Base-by-base conservation (phyloP, 164 flowering plant species). In the Magnolia kwangsiensis region DNA sequence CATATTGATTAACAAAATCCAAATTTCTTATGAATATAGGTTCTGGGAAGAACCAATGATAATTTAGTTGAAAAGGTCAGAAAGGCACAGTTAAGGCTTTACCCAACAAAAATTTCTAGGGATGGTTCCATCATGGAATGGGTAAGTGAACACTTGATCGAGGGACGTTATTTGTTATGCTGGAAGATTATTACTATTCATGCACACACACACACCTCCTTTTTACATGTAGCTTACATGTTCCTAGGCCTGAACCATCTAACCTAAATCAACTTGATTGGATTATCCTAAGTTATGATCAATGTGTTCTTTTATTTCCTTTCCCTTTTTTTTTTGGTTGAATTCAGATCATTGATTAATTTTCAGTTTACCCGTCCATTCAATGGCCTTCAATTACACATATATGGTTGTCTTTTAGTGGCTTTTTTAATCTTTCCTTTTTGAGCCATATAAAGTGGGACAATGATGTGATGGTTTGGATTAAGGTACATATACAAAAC, bases 81-180 rank as follows among this genome's bases (percentile, higher is more conserved):
- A 24, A 78, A 81, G 74, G 93, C 99, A 81, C 88, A 83, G 71
- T 76, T 82, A 69, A 88, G 78, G 76, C 92, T 95, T 58, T 70
- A 49, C 73, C 97, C 98, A 9, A 86, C 86, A 67, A 89, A 81
- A 82, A 87, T 93, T 70, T 91, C 96, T 69, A 85, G 86, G 77
- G 98, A 95, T 88, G 96, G 98, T 74, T 85, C 99, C 67, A 85
- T 95, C 67, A 86, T 93, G 98, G 99, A 95, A 86, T 95, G 99
- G 99, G 98, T 93, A 80, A 77, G 85, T 37, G 9, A 66, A 71
- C 23, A 13, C 55, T 75, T 66, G 18, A 75, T 7, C 7, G 7
- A 4, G 45, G 45, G 45, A 37, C 0, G 45, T 4, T 37, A 37
- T 37, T 37, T 37, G 45, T 37, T 37, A 37, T 37, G 45, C 45